Evolutionary conservation across 768 basidiomycete species (phyloP), one percentile per base, ranked within the genome.

Genomic region (Lactarius akahatsu): DNA sequence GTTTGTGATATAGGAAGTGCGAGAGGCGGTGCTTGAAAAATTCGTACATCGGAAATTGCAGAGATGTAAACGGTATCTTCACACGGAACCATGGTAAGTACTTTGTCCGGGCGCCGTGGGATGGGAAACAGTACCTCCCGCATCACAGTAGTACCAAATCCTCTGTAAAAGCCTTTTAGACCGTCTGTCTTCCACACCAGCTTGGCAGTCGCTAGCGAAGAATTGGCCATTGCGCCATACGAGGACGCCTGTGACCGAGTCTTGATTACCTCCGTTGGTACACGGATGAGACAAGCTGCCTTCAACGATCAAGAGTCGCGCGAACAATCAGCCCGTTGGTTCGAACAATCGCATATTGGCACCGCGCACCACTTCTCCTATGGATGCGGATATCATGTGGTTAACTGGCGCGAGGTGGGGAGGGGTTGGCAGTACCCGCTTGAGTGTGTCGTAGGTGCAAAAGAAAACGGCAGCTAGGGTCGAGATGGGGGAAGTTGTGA

Each of bases 11-110:
- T 1, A 90, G 72, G 40, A 79, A 74, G 13, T 74, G 74, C 8
- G 93, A 88, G 26, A 94, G 78, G 28, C 81, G 80, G 5, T 80
- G 65, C 75, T 98, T 98, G 69, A 99, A 79, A 38, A 86, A 79
- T 77, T 98, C 97, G 72, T 98, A 99, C 28, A 98, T 77, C 3
- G 97, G 96, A 76, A 98, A 98, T 74, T 98, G 96, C 23, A 98
- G 79, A 2, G 93, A 95, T 2, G 94, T 95, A 80, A 98, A 98
- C 2, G 96, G 96, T 50, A 99, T 94, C 95, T 98, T 3, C 32
- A 61, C 55, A 38, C 50, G 28, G 32, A 54, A 28, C 54, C 38
- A 55, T 55, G 30, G 58, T 59, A 11, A 55, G 52, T 38, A 43
- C 54, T 52, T 11, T 8, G 10, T 45, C 30, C 16, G 65, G 38